Percentiles rank a stretch among this genome's conserved stretches.
Evolutionary conservation across 164 flowering plant species (phyloP).

Genomic region (Magnolia sinica): DNA sequence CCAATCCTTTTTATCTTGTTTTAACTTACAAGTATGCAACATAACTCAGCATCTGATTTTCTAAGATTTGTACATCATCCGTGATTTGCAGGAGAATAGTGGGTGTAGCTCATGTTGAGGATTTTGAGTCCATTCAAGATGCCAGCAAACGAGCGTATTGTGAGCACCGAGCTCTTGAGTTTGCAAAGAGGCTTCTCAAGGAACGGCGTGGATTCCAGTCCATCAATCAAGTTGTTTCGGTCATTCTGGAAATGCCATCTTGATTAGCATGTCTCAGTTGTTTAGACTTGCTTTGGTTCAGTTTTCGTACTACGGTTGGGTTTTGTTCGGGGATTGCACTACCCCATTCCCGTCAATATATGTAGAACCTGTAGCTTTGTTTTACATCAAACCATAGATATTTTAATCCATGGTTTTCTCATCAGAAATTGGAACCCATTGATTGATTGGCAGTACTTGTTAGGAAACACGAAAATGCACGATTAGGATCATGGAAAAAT

Average conservation of each 20-base stretch:
- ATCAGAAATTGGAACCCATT: too few relatives aligned
- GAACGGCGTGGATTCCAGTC: slow-evolving; percentile 54
- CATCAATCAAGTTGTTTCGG: slow-evolving; percentile 58
- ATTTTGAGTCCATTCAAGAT: slow-evolving; percentile 76
- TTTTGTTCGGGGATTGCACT: not conserved
- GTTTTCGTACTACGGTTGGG: not conserved
- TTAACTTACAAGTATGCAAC: not conserved
- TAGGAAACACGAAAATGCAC: too few relatives aligned
- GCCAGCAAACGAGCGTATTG: slow-evolving; percentile 59
- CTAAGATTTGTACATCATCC: not conserved
- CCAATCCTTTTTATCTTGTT: not conserved
- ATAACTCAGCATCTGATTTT: not conserved
- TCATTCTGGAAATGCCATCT: slow-evolving; percentile 28
- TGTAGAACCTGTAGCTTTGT: not conserved
- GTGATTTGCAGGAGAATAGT: slow-evolving; percentile 71
- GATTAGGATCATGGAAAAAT: too few relatives aligned
- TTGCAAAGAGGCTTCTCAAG: slow-evolving; percentile 78
- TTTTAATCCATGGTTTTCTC: too few relatives aligned
- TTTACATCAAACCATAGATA: not conserved
- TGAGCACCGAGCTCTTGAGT: slow-evolving; percentile 66
- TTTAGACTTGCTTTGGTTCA: not conserved
- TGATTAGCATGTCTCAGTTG: not conserved
- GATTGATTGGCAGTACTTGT: too few relatives aligned
- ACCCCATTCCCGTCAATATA: not conserved
- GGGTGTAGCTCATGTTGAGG: slow-evolving; percentile 96